Evolutionary conservation across 2,329 filamentous ascomycete species (phyloP).

Genomic region (Aureobasidium mangrovei): DNA sequence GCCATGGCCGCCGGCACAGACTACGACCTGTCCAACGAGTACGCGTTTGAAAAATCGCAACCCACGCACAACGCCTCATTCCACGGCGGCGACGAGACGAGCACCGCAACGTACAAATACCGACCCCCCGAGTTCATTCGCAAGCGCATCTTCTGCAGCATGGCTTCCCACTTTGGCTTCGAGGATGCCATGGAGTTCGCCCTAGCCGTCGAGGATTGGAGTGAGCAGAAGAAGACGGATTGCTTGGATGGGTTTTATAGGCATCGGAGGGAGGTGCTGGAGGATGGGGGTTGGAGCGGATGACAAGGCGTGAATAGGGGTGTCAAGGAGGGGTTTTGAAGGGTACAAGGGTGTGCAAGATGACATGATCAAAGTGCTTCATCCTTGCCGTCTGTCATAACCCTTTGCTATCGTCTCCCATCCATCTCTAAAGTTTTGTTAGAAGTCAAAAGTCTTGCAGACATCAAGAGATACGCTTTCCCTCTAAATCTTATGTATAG

Average conservation of each 20-base stretch:
- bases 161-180: conserved; percentile 71
- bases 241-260: conserved; percentile 76
- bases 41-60: conserved; percentile 44
- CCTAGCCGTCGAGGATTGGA: conserved; percentile 82
- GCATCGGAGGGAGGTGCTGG: conserved; percentile 49
- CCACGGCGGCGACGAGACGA: neutral
- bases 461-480: no score
- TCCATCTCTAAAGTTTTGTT: no score
- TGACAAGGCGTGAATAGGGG: no score
- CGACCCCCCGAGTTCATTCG: conserved; percentile 67
- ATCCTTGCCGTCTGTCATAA: no score
- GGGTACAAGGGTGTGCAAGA: no score
- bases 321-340: no score
- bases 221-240: conserved; percentile 67
- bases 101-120: conserved; percentile 45
- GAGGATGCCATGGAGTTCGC: conserved; percentile 74
- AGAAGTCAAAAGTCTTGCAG: no score
- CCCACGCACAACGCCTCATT: neutral
- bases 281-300: neutral
- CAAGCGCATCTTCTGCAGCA: conserved; percentile 78
- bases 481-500: no score
- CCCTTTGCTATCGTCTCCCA: no score
- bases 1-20: conserved; percentile 56
- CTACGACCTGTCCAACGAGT: conserved; percentile 42
- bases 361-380: no score